A percentile compares a stretch with the other conserved stretches of the same genome.
Evolutionary conservation across 73 alveolate species (phyloP).

Genomic region (Symbiodinium natans): DNA sequence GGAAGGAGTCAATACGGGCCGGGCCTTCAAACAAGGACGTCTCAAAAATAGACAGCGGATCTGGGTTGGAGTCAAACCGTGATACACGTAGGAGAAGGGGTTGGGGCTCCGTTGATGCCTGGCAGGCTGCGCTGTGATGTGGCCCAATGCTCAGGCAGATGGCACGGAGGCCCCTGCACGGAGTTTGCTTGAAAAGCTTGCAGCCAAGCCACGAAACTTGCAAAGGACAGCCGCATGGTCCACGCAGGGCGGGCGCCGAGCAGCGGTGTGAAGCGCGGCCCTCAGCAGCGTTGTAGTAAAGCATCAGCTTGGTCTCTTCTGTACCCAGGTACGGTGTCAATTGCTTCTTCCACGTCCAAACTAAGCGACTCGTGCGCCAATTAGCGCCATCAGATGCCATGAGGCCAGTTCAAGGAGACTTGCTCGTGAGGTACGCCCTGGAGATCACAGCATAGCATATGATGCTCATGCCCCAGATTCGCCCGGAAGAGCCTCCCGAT

Average conservation of each 20-base stretch:
- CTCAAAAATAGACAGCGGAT: too few relatives aligned
- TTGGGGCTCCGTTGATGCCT: not conserved
- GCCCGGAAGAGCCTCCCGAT: not conserved
- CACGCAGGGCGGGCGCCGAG: constrained; percentile 92
- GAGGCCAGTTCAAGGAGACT: not conserved
- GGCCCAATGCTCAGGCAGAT: constrained; percentile 85
- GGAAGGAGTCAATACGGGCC: not conserved
- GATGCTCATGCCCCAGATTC: not conserved
- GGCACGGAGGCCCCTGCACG: constrained; percentile 37
- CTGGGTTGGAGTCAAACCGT: too few relatives aligned
- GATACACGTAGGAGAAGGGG: too few relatives aligned
- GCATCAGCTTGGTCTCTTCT: not conserved
- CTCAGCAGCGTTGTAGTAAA: not conserved
- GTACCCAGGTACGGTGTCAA: constrained; percentile 63
- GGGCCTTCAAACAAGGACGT: not conserved
- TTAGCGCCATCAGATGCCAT: not conserved
- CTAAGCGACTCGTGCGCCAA: constrained; percentile 34
- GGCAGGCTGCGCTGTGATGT: constrained; percentile 85
- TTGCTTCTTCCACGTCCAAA: constrained; percentile 73
- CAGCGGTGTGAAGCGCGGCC: constrained; percentile 43
- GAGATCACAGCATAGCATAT: not conserved
- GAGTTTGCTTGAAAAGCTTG: not conserved
- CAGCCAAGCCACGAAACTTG: not conserved
- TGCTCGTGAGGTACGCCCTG: not conserved
- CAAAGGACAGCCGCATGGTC: constrained; percentile 87